Evolutionary conservation across 495 filamentous ascomycete genomes (phyloP).

Genomic region (Clohesyomyces aquaticus): DNA sequence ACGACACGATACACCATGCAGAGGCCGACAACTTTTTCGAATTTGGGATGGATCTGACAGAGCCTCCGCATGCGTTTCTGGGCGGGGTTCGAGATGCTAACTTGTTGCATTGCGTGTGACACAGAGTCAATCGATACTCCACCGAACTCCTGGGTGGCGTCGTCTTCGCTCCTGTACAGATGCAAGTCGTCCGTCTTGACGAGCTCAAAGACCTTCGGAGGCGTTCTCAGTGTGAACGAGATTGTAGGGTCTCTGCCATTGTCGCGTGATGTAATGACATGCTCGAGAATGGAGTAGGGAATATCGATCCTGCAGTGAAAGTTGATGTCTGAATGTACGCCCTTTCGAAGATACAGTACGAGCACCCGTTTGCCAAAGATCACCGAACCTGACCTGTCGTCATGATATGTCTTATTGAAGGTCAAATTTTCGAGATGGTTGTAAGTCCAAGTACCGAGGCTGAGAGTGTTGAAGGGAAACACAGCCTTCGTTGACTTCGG

Average conservation of each 20-base stretch:
- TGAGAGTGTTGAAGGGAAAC: neutral
- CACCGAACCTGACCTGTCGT: neutral
- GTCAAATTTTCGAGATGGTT: neutral
- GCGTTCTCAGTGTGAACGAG: slow-evolving; percentile 11
- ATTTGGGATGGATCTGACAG: neutral
- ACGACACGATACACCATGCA: neutral
- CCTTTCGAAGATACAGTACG: slow-evolving; percentile 4
- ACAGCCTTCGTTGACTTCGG: neutral
- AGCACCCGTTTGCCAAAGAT: neutral
- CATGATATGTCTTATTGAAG: neutral
- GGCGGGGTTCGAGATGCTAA: too few species aligned
- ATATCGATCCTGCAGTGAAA: slow-evolving; percentile 21
- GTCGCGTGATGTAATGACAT: slow-evolving; percentile 7
- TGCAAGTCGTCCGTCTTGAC: neutral
- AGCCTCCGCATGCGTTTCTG: neutral
- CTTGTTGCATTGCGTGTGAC: too few species aligned
- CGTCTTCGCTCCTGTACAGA: neutral
- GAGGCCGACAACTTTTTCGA: neutral
- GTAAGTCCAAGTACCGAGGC: slow-evolving; percentile 1
- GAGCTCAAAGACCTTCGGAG: slow-evolving; percentile 15
- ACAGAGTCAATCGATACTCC: too few species aligned
- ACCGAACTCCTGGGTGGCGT: too few species aligned
- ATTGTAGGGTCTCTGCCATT: neutral
- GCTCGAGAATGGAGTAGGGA: slow-evolving; percentile 10
- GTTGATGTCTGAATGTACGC: neutral